A percentile compares a stretch with the other conserved stretches of the same genome.
These are phyloP conservation scores for Omphalotus guepiniiformis DNA, from an alignment of 768 basidiomycete genomes.

Conservation along the genomic window DNA sequence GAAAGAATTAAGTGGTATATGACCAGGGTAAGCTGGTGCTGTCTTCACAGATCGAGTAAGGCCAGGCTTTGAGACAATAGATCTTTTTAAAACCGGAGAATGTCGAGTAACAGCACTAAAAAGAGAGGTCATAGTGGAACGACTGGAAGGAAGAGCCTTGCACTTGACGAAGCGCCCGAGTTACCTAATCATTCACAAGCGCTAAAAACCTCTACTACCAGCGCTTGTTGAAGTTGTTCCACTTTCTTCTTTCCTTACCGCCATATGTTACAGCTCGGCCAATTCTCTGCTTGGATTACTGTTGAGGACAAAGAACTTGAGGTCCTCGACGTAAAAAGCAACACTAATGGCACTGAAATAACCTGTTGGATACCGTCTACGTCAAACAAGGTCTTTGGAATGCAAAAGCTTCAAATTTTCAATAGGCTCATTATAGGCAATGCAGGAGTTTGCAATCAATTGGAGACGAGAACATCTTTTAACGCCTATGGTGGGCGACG, in stretches of 20 bases:
- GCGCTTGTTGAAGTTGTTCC: too few species aligned
- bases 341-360: neutral
- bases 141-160: too few species aligned
- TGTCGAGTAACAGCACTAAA: too few species aligned
- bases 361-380: neutral
- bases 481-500: neutral
- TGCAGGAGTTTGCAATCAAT: neutral
- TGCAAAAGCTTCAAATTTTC: neutral
- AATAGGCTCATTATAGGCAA: neutral
- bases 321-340: neutral
- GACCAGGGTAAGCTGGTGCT: constrained; percentile 65
- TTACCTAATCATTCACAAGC: too few species aligned
- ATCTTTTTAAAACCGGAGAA: too few species aligned
- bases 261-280: too few species aligned
- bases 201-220: too few species aligned
- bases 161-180: too few species aligned
- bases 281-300: neutral
- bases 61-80: too few species aligned
- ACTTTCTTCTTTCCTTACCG: too few species aligned
- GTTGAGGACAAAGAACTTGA: neutral
- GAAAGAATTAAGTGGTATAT: constrained; percentile 76
- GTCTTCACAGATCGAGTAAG: too few species aligned
- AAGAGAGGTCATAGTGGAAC: too few species aligned
- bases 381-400: neutral
- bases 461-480: neutral